Conservation (phyloP, 108 stramenopile species). For the Skeletonema potamos region DNA sequence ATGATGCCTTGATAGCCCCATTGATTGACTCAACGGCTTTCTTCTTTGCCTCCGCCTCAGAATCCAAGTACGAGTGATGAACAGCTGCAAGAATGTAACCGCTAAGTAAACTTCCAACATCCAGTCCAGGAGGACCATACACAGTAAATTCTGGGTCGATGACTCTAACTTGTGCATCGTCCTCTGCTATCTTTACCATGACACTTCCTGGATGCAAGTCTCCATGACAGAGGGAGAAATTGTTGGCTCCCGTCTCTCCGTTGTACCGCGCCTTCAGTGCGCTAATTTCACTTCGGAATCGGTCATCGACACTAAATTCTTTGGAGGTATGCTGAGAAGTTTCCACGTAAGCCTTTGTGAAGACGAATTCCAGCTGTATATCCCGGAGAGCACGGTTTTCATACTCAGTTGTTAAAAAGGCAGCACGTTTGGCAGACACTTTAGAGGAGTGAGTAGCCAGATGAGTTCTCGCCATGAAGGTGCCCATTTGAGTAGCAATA, state of each 20-base stretch:
- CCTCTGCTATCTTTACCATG: constrained; percentile 56
- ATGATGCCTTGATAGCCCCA: constrained; percentile 46
- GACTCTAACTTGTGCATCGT: constrained; percentile 45
- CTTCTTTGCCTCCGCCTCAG: constrained; percentile 16
- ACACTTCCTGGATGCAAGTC: constrained; percentile 85
- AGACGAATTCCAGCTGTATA: constrained; percentile 80
- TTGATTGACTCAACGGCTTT: constrained; percentile 46
- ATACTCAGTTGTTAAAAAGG: constrained; percentile 51
- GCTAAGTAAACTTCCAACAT: constrained; percentile 78
- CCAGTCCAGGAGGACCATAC: constrained; percentile 81
- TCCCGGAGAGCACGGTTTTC: constrained; percentile 81
- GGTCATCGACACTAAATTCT: constrained; percentile 52
- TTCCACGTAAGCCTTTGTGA: constrained; percentile 81
- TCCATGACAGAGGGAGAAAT: constrained; percentile 69
- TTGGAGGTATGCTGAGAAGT: constrained; percentile 62
- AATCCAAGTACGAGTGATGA: constrained; percentile 54
- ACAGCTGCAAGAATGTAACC: constrained; percentile 74
- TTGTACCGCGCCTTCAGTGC: constrained; percentile 66
- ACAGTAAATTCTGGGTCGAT: constrained; percentile 89
- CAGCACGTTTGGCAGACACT: constrained; percentile 45
- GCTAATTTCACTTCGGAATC: constrained; percentile 64
- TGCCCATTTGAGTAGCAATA: constrained; percentile 61
- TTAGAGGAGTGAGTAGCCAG: constrained; percentile 66
- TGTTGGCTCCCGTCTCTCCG: constrained; percentile 39
- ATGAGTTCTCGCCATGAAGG: constrained; percentile 78